These are phyloP conservation scores for Ophiocordyceps sinensis DNA, from an alignment of 2,329 filamentous ascomycete genomes.

Conservation along the genomic window DNA sequence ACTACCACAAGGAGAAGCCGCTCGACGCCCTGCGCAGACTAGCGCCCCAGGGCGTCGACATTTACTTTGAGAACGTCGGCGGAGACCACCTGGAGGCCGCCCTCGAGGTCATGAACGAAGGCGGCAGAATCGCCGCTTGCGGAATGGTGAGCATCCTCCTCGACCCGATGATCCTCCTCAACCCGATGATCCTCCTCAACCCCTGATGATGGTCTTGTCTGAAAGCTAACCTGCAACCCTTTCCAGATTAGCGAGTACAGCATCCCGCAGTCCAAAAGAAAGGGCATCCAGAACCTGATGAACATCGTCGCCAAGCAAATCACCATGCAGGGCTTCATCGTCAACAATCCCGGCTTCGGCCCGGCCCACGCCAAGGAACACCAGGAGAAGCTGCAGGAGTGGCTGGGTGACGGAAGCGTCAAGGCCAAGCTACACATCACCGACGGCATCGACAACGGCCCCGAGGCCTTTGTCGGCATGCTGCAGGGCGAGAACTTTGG, in stretches of 20 bases:
- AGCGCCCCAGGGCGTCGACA: conserved; percentile 65
- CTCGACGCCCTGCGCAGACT: conserved; percentile 52
- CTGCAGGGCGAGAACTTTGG: conserved; percentile 71
- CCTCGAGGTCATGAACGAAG: conserved; percentile 34
- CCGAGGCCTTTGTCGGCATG: conserved; percentile 61
- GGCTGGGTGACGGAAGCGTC: conserved; percentile 63
- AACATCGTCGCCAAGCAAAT: conserved; percentile 53
- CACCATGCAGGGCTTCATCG: conserved; percentile 64
- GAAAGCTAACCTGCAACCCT: not conserved
- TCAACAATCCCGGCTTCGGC: conserved; percentile 49
- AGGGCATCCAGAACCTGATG: conserved; percentile 53
- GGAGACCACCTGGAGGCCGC: conserved; percentile 36
- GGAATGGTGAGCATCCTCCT: conserved; percentile 35
- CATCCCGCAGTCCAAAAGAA: conserved; percentile 31
- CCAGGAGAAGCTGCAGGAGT: conserved; percentile 59
- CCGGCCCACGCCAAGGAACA: conserved; percentile 54
- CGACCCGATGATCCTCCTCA: not conserved
- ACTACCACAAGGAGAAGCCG: conserved; percentile 75
- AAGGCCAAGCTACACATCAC: conserved; percentile 56
- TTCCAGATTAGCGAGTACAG: conserved; percentile 61
- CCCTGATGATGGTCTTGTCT: not conserved
- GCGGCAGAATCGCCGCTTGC: conserved; percentile 51
- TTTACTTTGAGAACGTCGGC: conserved; percentile 40
- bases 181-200: too few relatives aligned
- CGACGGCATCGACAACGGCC: conserved; percentile 65